Evolutionary conservation across 148 eudicot genomes (phyloP), one percentile per base, ranked within the genome.

Genomic region (Camellia lanceoleosa): DNA sequence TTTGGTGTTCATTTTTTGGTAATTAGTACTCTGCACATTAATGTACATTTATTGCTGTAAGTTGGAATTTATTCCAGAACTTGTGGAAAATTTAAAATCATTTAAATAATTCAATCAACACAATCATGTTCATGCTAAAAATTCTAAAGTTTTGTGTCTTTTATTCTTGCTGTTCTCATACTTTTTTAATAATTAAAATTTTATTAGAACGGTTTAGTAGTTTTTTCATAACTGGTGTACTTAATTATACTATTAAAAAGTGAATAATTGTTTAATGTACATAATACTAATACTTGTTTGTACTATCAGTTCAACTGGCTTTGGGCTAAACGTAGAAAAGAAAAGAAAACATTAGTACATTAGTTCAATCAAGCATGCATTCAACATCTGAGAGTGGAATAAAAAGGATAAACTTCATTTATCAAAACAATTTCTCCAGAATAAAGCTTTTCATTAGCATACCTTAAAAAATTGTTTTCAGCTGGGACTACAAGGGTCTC

Each of bases 401-500:
- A 64, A 55, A 72, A 66, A 56, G 3, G 43, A 23, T 41, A 42
- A 78, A 12, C 73, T 73, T 56, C 59, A 66, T 72, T 66, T 52
- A 51, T 73, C 74, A 78, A 65, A 69, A 65, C 64, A 61, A 42
- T 63, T 3, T 58, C 54, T 13, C 20, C 74, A 41, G 49, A 73
- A 62, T 51, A 55, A 20, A 65, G 56, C 64, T 18, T 38, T 62
- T 42, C 77, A 77, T 78, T 78, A 56, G 55, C 78, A 66, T 78
- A 86, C 83, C 86, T 80, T 75, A 20, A 78, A 74, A 77, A 80
- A 55, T 68, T 61, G 62, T 66, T 78, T 64, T 67, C 60, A 77
- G 46, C 20, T 63, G 70, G 75, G 20, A 72, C 63, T 71, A 43
- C n/a, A 41, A 75, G 19, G 49, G 18, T 51, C 60, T 75, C 82